Evolutionary conservation across 2,329 filamentous ascomycete genomes (phyloP).

Genomic region (Chaetomium sp.): DNA sequence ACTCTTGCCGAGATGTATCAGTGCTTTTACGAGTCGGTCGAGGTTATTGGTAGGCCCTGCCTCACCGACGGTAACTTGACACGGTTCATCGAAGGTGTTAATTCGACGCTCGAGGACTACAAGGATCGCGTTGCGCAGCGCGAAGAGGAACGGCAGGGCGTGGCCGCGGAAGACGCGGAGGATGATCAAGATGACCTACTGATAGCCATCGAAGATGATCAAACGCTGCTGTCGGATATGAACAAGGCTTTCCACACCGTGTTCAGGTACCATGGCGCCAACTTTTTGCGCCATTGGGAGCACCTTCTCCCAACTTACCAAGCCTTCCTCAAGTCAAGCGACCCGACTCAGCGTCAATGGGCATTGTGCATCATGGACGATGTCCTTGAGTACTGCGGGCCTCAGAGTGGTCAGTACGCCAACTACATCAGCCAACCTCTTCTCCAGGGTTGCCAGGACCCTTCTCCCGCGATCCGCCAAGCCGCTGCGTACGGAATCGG

Average conservation of each 20-base stretch:
- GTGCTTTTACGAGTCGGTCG: conserved; percentile 97
- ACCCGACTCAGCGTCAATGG: conserved; percentile 94
- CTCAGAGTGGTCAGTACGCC: conserved; percentile 79
- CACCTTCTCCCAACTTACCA: conserved; percentile 79
- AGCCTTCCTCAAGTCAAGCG: conserved; percentile 69
- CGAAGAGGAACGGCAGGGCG: conserved; percentile 68
- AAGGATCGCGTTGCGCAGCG: conserved; percentile 78
- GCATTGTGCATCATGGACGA: conserved; percentile 99
- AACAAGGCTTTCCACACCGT: conserved; percentile 99
- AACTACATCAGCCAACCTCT: conserved; percentile 82
- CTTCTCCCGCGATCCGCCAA: conserved; percentile 86
- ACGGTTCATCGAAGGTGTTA: conserved; percentile 79
- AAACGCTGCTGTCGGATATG: conserved; percentile 95
- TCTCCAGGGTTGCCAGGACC: conserved; percentile 76
- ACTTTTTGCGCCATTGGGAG: conserved; percentile 85
- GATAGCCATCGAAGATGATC: conserved; percentile 93
- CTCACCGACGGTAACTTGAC: conserved; percentile 73
- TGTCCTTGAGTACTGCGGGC: conserved; percentile 92
- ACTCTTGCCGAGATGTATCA: conserved; percentile 98
- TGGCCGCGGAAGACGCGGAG: conserved; percentile 78
- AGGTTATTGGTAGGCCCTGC: conserved; percentile 83
- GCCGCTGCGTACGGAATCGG: conserved; percentile 94
- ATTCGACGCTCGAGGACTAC: conserved; percentile 86
- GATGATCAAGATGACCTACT: conserved; percentile 79
- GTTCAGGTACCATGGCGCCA: conserved; percentile 88